phyloP scores from a whole-genome alignment of 192 early-diverging fungal species.

The Coemansia sp. region DNA sequence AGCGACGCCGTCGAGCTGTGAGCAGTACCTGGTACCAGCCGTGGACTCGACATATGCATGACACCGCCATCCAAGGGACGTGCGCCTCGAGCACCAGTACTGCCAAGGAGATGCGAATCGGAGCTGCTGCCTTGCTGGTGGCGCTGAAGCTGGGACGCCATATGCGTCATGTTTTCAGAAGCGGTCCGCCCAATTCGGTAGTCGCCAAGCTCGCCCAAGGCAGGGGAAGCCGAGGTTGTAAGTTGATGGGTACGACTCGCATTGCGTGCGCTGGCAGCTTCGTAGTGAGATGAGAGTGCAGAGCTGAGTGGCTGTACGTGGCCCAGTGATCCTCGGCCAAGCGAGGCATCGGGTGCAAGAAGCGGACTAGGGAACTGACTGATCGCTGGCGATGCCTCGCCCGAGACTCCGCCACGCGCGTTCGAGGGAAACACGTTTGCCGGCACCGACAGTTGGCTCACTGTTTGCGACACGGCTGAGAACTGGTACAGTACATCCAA shows the following conservation, averaged over 20 bases:
- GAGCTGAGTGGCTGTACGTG: conserved; percentile 32
- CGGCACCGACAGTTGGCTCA: conserved; percentile 45
- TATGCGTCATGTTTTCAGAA: conserved; percentile 14
- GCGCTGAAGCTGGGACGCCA: conserved; percentile 9
- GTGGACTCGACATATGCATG: conserved; percentile 38
- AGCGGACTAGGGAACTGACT: conserved; percentile 53
- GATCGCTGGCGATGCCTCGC: conserved; percentile 47
- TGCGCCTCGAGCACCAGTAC: conserved; percentile 3
- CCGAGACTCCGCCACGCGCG: conserved; percentile 29
- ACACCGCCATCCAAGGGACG: conserved; percentile 16
- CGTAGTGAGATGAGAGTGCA: conserved; percentile 36
- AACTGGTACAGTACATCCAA: conserved; percentile 54
- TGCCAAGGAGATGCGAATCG: conserved; percentile 11
- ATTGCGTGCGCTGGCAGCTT: conserved; percentile 9
- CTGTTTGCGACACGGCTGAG: conserved; percentile 51
- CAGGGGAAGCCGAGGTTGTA: not conserved
- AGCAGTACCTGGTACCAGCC: conserved; percentile 25
- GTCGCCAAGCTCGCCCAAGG: conserved; percentile 24
- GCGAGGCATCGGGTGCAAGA: conserved; percentile 37
- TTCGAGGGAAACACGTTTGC: conserved; percentile 11
- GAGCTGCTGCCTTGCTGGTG: conserved; percentile 10
- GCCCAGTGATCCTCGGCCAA: conserved; percentile 20
- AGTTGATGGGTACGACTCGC: conserved; percentile 6
- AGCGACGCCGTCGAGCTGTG: conserved; percentile 46
- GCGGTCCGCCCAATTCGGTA: conserved; percentile 27